Percentiles rank a stretch among this genome's conserved stretches.
Evolutionary conservation across 768 basidiomycete species (phyloP).

Genomic region (Boletus rubescentipes): DNA sequence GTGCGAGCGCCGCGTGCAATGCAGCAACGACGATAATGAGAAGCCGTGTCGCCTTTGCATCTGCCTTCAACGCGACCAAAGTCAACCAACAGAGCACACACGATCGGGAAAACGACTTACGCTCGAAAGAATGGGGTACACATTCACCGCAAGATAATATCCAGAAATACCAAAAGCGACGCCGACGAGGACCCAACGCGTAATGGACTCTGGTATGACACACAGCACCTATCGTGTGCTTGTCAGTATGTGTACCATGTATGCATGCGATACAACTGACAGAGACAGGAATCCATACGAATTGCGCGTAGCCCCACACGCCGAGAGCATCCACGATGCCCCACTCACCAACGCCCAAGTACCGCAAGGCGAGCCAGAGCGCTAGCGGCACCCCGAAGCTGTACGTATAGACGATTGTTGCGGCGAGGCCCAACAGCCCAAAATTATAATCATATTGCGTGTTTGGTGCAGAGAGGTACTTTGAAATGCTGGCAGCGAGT

Average conservation of each 20-base stretch:
- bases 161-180: slow-evolving; percentile 79
- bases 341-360: slow-evolving; percentile 89
- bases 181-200: slow-evolving; percentile 80
- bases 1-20: slow-evolving; percentile 76
- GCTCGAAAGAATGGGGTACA: slow-evolving; percentile 86
- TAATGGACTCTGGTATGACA: slow-evolving; percentile 77
- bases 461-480: slow-evolving; percentile 71
- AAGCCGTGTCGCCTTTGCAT: slow-evolving; percentile 82
- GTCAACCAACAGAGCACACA: background rate
- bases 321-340: slow-evolving; percentile 79
- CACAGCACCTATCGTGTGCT: slow-evolving; percentile 65
- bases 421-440: slow-evolving; percentile 76
- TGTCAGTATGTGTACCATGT: background rate
- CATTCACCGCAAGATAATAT: slow-evolving; percentile 79
- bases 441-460: slow-evolving; percentile 79
- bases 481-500: slow-evolving; percentile 81
- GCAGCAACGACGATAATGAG: slow-evolving; percentile 73
- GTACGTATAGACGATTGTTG: slow-evolving; percentile 84
- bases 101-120: slow-evolving; percentile 44
- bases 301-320: slow-evolving; percentile 79
- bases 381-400: slow-evolving; percentile 78
- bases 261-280: slow-evolving; percentile 41
- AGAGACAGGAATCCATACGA: slow-evolving; percentile 87
- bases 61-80: slow-evolving; percentile 52
- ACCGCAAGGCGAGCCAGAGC: slow-evolving; percentile 83